Percentiles rank a stretch among this genome's conserved stretches.
These are phyloP conservation scores for Byssoonygena ceratinophila DNA, from an alignment of 2,329 filamentous ascomycete genomes.

Conservation along the genomic window DNA sequence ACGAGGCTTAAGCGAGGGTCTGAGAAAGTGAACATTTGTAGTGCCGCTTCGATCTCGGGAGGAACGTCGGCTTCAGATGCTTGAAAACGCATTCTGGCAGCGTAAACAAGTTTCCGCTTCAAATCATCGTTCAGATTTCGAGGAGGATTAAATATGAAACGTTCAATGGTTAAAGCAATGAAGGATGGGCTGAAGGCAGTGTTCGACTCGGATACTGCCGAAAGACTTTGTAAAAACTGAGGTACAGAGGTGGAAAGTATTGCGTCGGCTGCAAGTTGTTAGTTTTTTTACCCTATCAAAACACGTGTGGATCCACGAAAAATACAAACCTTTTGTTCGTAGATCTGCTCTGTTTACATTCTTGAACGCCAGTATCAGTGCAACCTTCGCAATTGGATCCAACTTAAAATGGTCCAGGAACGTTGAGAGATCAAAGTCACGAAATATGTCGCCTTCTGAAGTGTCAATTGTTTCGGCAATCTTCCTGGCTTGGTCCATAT, in stretches of 20 bases:
- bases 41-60: constrained; percentile 33
- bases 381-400: constrained; percentile 75
- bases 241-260: constrained; percentile 71
- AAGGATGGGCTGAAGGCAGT: constrained; percentile 60
- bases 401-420: constrained; percentile 96
- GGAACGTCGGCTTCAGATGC: constrained; percentile 38
- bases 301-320: neutral
- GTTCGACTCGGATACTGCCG: constrained; percentile 51
- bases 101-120: constrained; percentile 54
- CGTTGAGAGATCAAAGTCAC: constrained; percentile 88
- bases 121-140: constrained; percentile 72
- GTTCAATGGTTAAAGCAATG: constrained; percentile 70
- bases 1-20: constrained; percentile 41
- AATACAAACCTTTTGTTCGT: constrained; percentile 67
- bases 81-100: constrained; percentile 58
- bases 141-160: constrained; percentile 75
- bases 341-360: constrained; percentile 68
- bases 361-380: constrained; percentile 82
- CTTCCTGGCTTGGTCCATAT: constrained; percentile 72
- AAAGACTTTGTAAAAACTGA: constrained; percentile 66
- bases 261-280: constrained; percentile 58
- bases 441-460: constrained; percentile 82
- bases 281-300: neutral
- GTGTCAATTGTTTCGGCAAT: constrained; percentile 90
- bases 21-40: constrained; percentile 38